Conservation (phyloP, 140 eudicot genomes). For the Stevia rebaudiana region DNA sequence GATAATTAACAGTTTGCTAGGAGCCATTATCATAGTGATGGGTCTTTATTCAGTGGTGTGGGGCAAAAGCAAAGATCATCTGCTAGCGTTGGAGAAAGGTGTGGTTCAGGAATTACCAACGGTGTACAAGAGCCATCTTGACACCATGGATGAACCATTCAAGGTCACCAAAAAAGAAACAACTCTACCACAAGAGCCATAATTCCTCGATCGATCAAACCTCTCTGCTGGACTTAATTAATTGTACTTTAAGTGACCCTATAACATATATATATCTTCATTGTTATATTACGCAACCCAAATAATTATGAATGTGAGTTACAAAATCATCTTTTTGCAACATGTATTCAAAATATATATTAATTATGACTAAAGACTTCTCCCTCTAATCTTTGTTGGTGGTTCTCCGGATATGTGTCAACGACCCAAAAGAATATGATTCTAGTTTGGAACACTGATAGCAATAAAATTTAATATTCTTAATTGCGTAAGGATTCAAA, state of each 20-base stretch:
- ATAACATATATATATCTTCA: neutral
- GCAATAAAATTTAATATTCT: too few species aligned
- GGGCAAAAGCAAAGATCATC: constrained; percentile 88
- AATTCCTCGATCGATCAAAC: neutral
- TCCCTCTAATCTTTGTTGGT: too few species aligned
- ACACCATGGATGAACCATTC: constrained; percentile 22
- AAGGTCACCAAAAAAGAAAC: constrained; percentile 11
- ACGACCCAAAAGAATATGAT: too few species aligned
- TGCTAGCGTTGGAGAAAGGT: constrained; percentile 29
- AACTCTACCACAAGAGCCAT: constrained; percentile 24
- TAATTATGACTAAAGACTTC: neutral
- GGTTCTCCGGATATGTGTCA: too few species aligned
- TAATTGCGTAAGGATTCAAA: too few species aligned
- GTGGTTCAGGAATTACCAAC: constrained; percentile 52
- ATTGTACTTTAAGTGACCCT: neutral
- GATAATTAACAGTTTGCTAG: constrained; percentile 59
- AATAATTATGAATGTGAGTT: constrained; percentile 10
- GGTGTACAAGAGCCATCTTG: constrained; percentile 18
- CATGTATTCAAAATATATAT: neutral
- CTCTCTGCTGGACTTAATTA: neutral
- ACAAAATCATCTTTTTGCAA: constrained; percentile 7
- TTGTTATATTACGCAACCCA: neutral
- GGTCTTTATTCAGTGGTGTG: constrained; percentile 97
- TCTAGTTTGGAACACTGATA: too few species aligned
- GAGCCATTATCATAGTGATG: constrained; percentile 70